Base-by-base conservation (phyloP, 352 stramenopile genomes). In the Pythium aquatile region DNA sequence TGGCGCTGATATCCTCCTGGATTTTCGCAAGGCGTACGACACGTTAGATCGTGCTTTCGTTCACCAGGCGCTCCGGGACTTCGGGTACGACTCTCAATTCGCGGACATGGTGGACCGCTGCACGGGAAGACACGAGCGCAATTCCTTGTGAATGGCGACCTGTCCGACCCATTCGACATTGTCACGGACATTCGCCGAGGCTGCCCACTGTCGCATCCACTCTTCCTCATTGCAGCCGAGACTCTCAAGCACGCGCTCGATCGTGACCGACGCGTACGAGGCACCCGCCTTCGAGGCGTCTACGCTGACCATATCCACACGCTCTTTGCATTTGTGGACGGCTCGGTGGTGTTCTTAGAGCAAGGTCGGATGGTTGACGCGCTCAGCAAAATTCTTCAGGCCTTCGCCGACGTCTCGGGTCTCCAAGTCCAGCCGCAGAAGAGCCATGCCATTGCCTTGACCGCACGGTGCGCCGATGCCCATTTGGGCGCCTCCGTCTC, bases 261-360 rank as follows among this genome's bases (percentile, higher is more conserved):
- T 26, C 8, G 30, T 5, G 24, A 53, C 1, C 26, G 6, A n/a
- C 1, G 7, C 1, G 10, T 68, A 0, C 2, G 26, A 0, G 62
- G 62, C 3, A 68, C 63, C 13, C 3, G 2, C 0, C 17, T 68
- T 1, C 55, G 24, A 0, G 60, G 60, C 1, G 24, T 35, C 4
- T 6, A 48, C 1, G 1, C 26, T 17, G 16, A 54, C 32, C 28
- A 63, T 17, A 16, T 46, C 5, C 57, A 67, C 39, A 42, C 33
- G 11, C 56, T 66, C 2, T 66, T 61, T 13, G 65, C 58, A 0
- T 73, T 75, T 58, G 69, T 76, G 5, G 65, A 76, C 20, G 69
- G 73, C 55, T 62, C 65, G 1, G 53, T 52, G 1, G 53, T 68
- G 0, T 73, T 61, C 30, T 17, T 74, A 0, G 9, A 26, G 1